A percentile compares a stretch with the other conserved stretches of the same genome.
Conservation (phyloP, 352 stramenopile genomes). For the Phytophthora hibernalis region DNA sequence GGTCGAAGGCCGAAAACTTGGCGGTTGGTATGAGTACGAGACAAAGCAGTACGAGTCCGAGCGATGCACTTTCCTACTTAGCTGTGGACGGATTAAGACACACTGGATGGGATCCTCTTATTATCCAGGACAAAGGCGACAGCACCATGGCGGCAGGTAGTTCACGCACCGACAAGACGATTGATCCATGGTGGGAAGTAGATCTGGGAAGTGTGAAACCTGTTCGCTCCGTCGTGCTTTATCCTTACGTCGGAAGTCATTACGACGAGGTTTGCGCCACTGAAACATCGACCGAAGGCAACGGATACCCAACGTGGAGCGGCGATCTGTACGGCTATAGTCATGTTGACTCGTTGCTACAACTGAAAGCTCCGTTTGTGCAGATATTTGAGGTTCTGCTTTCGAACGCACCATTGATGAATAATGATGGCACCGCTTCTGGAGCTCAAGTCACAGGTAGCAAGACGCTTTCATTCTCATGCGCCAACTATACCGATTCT, state of each 20-base stretch:
- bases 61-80: constrained; percentile 47
- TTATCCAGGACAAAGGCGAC: constrained; percentile 22
- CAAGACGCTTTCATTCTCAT: constrained; percentile 62
- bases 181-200: constrained; percentile 76
- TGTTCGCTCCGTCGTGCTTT: constrained; percentile 57
- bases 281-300: constrained; percentile 2
- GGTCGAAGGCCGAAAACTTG: constrained; percentile 70
- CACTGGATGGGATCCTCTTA: constrained; percentile 49
- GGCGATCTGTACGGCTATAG: constrained; percentile 54
- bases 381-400: constrained; percentile 65
- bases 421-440: constrained; percentile 14
- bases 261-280: constrained; percentile 45
- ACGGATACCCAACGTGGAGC: constrained; percentile 36
- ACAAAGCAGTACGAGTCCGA: constrained; percentile 63
- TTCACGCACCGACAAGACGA: constrained; percentile 49
- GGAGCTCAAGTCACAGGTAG: constrained; percentile 14
- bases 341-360: constrained; percentile 44
- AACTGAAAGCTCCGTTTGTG: constrained; percentile 54
- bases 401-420: constrained; percentile 34
- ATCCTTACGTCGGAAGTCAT: constrained; percentile 53
- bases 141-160: constrained; percentile 45
- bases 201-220: constrained; percentile 58
- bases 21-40: constrained; percentile 61
- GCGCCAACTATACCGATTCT: constrained; percentile 41
- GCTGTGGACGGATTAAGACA: constrained; percentile 56